These are phyloP conservation scores for Trifolium pratense DNA, from an alignment of 306 rosid genomes.

Conservation along the genomic window DNA sequence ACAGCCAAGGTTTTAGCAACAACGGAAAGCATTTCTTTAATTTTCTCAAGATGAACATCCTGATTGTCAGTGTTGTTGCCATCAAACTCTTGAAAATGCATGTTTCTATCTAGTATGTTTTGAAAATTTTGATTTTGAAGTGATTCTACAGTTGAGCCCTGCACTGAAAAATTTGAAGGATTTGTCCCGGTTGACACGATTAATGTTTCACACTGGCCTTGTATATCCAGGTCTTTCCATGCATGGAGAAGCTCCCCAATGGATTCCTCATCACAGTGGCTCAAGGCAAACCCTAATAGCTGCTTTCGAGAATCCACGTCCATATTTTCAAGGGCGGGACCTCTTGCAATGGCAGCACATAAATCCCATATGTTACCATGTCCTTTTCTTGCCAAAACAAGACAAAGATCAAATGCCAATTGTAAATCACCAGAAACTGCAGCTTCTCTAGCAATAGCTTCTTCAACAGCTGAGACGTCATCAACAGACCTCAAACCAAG, in stretches of 20 bases:
- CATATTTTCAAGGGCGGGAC: constrained; percentile 98
- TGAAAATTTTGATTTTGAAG: constrained; percentile 52
- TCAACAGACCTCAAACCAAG: constrained; percentile 84
- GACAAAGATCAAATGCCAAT: constrained; percentile 95
- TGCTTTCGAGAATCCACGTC: constrained; percentile 86
- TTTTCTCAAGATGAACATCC: constrained; percentile 60
- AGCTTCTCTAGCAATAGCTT: constrained; percentile 99
- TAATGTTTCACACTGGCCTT: constrained; percentile 83
- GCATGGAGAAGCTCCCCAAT: constrained; percentile 87
- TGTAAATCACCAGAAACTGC: constrained; percentile 99
- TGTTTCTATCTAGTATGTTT: constrained; percentile 54
- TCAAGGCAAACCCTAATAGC: constrained; percentile 87
- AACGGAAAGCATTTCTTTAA: constrained; percentile 53
- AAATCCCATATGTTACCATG: constrained; percentile 95
- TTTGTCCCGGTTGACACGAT: constrained; percentile 59
- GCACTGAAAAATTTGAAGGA: constrained; percentile 58
- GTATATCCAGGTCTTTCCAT: constrained; percentile 98
- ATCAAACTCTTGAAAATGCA: constrained; percentile 49
- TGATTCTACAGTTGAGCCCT: constrained; percentile 60
- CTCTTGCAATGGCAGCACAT: constrained; percentile 98
- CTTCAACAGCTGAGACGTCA: constrained; percentile 85
- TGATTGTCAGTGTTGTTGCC: constrained; percentile 54
- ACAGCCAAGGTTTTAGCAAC: constrained; percentile 74
- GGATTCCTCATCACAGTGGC: constrained; percentile 94
- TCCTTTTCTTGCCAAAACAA: constrained; percentile 84